These are phyloP conservation scores for Seiridium unicorne DNA, from an alignment of 2,329 filamentous ascomycete species.

Conservation along the genomic window DNA sequence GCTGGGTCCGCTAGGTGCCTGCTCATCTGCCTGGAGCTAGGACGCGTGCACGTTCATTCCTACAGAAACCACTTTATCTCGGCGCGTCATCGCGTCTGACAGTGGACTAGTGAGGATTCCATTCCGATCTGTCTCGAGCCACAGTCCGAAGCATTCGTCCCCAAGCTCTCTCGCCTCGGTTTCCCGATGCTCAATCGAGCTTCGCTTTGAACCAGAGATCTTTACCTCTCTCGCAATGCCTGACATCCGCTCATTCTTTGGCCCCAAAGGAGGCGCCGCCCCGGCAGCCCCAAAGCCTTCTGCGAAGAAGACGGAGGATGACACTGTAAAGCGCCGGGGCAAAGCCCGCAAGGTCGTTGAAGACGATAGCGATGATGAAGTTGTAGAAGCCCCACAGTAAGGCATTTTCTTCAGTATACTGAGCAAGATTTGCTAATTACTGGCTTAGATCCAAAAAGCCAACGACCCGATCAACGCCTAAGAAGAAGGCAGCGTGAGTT, in stretches of 20 bases:
- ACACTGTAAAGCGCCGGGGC: slow-evolving; percentile 41
- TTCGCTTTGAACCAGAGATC: neutral
- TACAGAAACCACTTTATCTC: slow-evolving; percentile 7
- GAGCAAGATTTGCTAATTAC: slow-evolving; percentile 12
- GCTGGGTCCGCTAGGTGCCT: neutral
- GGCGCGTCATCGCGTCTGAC: neutral
- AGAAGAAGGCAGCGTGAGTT: slow-evolving; percentile 55
- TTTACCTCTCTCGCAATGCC: slow-evolving; percentile 56
- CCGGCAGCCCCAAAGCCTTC: slow-evolving; percentile 41
- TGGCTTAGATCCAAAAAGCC: slow-evolving; percentile 53
- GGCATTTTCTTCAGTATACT: slow-evolving; percentile 14
- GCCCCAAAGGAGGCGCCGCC: slow-evolving; percentile 65
- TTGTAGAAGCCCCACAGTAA: slow-evolving; percentile 50
- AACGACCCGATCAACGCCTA: slow-evolving; percentile 44
- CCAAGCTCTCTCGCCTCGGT: neutral
- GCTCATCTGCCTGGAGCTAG: neutral
- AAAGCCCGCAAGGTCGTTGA: slow-evolving; percentile 70
- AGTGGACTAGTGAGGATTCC: neutral
- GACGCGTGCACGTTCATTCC: neutral
- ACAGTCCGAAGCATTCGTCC: neutral
- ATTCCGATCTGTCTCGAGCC: neutral
- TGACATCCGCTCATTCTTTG: slow-evolving; percentile 91
- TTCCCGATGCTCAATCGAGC: neutral
- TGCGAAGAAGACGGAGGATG: slow-evolving; percentile 43
- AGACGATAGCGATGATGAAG: slow-evolving; percentile 81